Evolutionary conservation across 169 alveolate species (phyloP), one percentile per base, ranked within the genome.

Genomic region (Eimeria zaria): DNA sequence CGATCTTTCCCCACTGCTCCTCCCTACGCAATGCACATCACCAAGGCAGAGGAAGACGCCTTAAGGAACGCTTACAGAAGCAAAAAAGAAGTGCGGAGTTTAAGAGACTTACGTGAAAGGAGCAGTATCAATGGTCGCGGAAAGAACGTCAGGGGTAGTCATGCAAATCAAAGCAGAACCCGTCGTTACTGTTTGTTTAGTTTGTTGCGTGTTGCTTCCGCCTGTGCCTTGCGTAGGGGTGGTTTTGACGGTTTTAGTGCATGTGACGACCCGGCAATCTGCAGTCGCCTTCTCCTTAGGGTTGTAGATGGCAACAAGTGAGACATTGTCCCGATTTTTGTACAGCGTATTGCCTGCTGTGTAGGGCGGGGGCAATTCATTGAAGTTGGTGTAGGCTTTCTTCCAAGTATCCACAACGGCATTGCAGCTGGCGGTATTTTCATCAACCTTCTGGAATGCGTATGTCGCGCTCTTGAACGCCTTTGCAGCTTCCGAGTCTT

Each of bases 241-340:
- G n/a, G n/a, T n/a, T 6, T 60, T 41, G 14, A 46, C 60, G 1
- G 64, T 81, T 33, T 81, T 30, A 3, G 30, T 81, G 90, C 90
- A 81, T 0, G 46, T 81, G 67, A 81, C 69, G 30, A 81, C 53
- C 7, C 90, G 41, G 90, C 90, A 81, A 24, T 51, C 71, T 3
- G 90, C 90, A 48, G 53, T 33, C 39, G 90, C 73, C 5, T n/a
- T 24, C 1, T n/a, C 14, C 53, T 44, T 11, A 16, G 90, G 73
- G 71, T 53, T 81, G 90, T 81, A 81, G 53, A 81, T 46, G 44
- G 90, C 90, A 11, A 81, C 90, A 16, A 81, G 30, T 16, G 90
- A 81, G 51, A 81, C 90, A 73, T 81, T 81, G 6, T 48, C 20
- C 27, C 2, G 67, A 36, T 27, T 16, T 7, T 5, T 51, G 48